These are phyloP conservation scores for Metschnikowia lochheadii DNA, from an alignment of 805 yeast species.

Conservation along the genomic window DNA sequence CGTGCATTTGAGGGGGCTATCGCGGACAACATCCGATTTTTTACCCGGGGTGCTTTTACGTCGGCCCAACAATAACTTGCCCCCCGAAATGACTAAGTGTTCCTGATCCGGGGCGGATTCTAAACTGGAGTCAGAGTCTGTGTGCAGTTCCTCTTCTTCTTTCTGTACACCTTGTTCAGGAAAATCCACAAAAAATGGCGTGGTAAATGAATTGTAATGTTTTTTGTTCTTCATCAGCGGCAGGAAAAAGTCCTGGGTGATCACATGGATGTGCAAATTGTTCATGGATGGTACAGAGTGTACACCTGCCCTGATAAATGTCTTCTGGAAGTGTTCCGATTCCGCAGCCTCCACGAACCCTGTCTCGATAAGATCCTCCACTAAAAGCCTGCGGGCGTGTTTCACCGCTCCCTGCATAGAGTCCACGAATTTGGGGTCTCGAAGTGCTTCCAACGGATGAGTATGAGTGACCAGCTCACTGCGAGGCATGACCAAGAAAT, in stretches of 20 bases:
- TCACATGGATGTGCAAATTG: conserved; percentile 70
- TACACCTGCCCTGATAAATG: conserved; percentile 51
- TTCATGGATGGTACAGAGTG: conserved; percentile 68
- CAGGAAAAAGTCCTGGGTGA: conserved; percentile 61
- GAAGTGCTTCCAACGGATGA: conserved; percentile 53
- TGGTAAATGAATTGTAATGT: conserved; percentile 70
- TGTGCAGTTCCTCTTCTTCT: conserved; percentile 18
- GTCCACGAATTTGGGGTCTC: conserved; percentile 23
- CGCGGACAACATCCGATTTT: not conserved
- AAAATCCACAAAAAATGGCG: conserved; percentile 59
- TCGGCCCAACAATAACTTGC: not conserved
- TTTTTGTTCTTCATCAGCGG: conserved; percentile 51
- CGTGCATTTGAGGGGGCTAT: conserved; percentile 24
- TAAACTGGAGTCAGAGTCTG: conserved; percentile 1
- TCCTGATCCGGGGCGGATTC: not conserved
- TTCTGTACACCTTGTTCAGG: conserved; percentile 19
- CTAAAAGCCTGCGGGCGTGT: conserved; percentile 30
- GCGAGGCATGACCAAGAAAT: conserved; percentile 59
- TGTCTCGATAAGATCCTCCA: conserved; percentile 26
- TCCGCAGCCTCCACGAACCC: conserved; percentile 12
- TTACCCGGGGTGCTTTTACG: conserved; percentile 1
- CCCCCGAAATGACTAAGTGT: not conserved
- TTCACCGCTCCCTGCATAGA: conserved; percentile 30
- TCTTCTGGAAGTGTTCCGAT: conserved; percentile 17
- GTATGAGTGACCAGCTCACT: conserved; percentile 32